These are phyloP conservation scores for Croton setiger DNA, from an alignment of 441 rosid genomes.

Conservation along the genomic window DNA sequence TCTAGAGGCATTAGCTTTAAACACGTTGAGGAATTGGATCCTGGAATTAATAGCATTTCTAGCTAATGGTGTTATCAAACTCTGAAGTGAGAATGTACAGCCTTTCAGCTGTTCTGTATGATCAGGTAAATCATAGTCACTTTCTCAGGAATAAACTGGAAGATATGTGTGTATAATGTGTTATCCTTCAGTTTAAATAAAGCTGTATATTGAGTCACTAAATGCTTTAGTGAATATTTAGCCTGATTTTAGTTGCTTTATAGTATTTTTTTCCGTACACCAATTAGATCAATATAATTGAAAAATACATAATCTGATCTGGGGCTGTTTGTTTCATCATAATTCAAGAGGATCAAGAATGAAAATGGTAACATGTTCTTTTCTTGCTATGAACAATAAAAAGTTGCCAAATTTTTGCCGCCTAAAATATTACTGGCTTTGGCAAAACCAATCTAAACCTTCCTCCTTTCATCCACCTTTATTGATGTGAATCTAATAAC, in stretches of 20 bases:
- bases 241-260: slow-evolving; percentile 1
- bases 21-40: slow-evolving; percentile 1
- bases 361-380: neutral
- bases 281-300: neutral
- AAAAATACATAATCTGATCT: neutral
- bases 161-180: slow-evolving; percentile 8
- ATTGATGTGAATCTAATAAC: no score
- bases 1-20: slow-evolving; percentile 5
- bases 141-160: slow-evolving; percentile 1
- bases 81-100: neutral
- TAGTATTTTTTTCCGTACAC: neutral
- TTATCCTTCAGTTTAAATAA: neutral
- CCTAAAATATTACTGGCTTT: neutral
- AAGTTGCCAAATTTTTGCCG: neutral
- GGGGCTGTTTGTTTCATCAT: neutral
- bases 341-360: neutral
- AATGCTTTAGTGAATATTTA: neutral
- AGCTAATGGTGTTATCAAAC: neutral
- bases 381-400: neutral
- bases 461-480: neutral
- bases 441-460: neutral
- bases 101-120: neutral
- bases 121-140: slow-evolving; percentile 9
- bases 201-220: neutral
- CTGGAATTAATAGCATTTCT: neutral